Percentiles rank a stretch among this genome's conserved stretches.
Conservation (phyloP, 2,329 filamentous ascomycete species). For the Phymatotrichopsis omnivora region DNA sequence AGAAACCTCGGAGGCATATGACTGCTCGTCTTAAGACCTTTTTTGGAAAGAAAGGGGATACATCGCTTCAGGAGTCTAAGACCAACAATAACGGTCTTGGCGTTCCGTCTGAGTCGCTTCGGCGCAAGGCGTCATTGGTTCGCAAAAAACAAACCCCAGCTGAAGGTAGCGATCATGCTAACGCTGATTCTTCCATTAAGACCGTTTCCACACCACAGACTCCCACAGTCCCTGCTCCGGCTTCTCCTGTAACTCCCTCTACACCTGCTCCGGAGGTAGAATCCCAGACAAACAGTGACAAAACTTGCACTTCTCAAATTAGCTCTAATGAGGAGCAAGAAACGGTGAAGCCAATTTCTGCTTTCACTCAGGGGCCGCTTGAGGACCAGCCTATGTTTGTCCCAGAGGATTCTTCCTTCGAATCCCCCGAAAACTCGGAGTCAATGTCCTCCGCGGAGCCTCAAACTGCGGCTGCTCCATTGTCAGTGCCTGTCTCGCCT, state of each 20-base stretch:
- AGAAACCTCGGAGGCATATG: slow-evolving; percentile 16
- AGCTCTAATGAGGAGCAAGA: slow-evolving; percentile 20
- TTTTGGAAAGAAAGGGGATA: too few species aligned
- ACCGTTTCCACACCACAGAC: too few species aligned
- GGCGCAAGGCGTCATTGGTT: slow-evolving; percentile 18
- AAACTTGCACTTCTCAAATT: slow-evolving; percentile 1
- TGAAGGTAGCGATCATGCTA: too few species aligned
- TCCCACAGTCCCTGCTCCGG: slow-evolving; percentile 13
- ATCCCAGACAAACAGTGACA: slow-evolving; percentile 9
- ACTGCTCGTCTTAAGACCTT: slow-evolving; percentile 19
- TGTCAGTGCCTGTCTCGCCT: slow-evolving; percentile 13
- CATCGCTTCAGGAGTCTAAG: too few species aligned
- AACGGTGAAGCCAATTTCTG: slow-evolving; percentile 37
- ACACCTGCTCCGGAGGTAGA: slow-evolving; percentile 16
- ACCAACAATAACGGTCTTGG: too few species aligned
- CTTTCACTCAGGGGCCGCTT: slow-evolving; percentile 83
- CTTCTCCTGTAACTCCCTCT: slow-evolving; percentile 9
- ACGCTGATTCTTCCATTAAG: too few species aligned
- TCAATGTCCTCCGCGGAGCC: slow-evolving; percentile 31
- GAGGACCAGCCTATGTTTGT: slow-evolving; percentile 76
- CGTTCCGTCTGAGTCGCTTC: slow-evolving; percentile 3
- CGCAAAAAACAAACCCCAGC: slow-evolving; percentile 19
- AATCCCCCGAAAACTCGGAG: slow-evolving; percentile 39
- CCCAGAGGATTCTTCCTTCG: slow-evolving; percentile 51
- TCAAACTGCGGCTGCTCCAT: slow-evolving; percentile 23